phyloP scores from a whole-genome alignment of 2,329 filamentous ascomycete genomes.

The Diaporthe sp. region DNA sequence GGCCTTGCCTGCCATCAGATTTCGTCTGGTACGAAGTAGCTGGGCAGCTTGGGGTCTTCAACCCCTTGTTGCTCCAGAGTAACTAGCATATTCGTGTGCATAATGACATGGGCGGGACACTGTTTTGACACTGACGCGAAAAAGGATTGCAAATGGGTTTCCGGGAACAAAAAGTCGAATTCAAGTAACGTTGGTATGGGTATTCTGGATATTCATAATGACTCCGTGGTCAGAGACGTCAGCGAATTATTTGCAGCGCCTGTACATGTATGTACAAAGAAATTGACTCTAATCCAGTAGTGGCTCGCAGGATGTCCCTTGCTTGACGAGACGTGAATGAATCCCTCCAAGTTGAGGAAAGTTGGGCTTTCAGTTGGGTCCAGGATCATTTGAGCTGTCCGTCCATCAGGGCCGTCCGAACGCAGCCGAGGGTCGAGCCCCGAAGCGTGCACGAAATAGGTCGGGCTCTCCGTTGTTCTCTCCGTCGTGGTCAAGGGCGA shows the following conservation, averaged over 20 bases:
- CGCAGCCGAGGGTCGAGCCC: slow-evolving; percentile 41
- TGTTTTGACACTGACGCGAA: background rate
- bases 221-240: slow-evolving; percentile 18
- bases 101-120: background rate
- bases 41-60: background rate
- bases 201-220: slow-evolving; percentile 22
- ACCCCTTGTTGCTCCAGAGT: background rate
- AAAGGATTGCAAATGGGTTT: background rate
- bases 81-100: background rate
- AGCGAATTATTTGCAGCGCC: slow-evolving; percentile 9
- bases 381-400: background rate
- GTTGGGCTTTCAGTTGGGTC: background rate
- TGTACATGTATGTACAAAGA: slow-evolving; percentile 28
- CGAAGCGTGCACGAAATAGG: slow-evolving; percentile 39
- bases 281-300: background rate
- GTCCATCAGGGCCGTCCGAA: slow-evolving; percentile 30
- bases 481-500: slow-evolving; percentile 46
- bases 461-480: slow-evolving; percentile 41
- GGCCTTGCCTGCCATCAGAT: background rate
- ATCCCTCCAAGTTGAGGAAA: too few species aligned
- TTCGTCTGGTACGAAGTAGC: background rate
- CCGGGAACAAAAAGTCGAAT: slow-evolving; percentile 17
- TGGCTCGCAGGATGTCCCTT: too few species aligned
- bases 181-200: background rate
- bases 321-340: background rate